These are phyloP conservation scores for Citrullus colocynthis DNA, from an alignment of 306 rosid genomes.

Conservation along the genomic window DNA sequence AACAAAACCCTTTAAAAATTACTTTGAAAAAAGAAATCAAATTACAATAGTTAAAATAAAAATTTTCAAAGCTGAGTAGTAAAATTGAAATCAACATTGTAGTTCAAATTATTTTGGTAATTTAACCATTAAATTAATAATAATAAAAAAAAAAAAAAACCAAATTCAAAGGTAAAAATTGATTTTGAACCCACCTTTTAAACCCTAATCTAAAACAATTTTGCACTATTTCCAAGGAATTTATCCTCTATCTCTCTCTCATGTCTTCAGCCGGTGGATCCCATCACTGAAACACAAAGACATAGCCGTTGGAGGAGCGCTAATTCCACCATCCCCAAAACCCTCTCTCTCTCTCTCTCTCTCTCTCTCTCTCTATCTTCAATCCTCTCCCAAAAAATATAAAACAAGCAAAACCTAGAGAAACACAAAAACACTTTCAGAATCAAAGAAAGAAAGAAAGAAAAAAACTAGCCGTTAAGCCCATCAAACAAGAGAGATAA, in stretches of 20 bases:
- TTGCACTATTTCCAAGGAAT: neutral
- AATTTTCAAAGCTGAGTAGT: too few relatives aligned
- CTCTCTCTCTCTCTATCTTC: neutral
- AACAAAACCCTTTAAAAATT: too few relatives aligned
- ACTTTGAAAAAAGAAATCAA: too few relatives aligned
- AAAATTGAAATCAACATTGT: too few relatives aligned
- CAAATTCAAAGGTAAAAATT: too few relatives aligned
- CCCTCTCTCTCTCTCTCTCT: neutral
- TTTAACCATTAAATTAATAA: too few relatives aligned
- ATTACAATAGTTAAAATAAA: too few relatives aligned
- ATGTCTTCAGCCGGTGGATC: neutral
- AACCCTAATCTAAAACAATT: neutral
- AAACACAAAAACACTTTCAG: neutral
- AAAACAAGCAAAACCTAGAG: neutral
- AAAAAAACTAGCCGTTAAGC: constrained; percentile 66
- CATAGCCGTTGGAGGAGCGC: constrained; percentile 11
- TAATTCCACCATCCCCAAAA: neutral
- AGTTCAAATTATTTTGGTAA: too few relatives aligned
- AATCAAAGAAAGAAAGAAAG: neutral
- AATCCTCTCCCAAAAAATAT: neutral
- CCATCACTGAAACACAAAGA: neutral
- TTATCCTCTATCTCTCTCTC: neutral
- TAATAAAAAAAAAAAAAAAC: too few relatives aligned
- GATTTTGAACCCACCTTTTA: neutral
- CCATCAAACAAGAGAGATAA: constrained; percentile 10